These are phyloP conservation scores for Vaccinium corymbosum DNA, from an alignment of 148 eudicot genomes.

Conservation along the genomic window DNA sequence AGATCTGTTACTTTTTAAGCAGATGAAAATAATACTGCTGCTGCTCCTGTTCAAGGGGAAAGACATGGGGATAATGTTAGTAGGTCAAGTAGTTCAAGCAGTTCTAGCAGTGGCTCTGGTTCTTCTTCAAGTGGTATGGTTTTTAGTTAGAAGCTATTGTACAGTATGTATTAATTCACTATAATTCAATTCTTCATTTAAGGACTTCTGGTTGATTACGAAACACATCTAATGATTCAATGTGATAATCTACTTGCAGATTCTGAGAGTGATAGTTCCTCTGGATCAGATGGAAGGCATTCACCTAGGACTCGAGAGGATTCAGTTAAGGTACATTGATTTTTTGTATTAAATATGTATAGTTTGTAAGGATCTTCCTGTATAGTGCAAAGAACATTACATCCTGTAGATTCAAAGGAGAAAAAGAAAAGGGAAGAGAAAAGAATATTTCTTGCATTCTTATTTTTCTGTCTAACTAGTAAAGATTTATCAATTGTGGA, in stretches of 20 bases:
- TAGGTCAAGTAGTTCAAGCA: conserved; percentile 82
- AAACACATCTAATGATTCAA: neutral
- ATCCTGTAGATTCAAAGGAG: neutral
- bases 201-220: neutral
- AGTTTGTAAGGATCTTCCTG: neutral
- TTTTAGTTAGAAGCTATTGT: conserved; percentile 28
- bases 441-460: neutral
- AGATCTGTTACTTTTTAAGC: conserved; percentile 15
- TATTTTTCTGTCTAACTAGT: neutral
- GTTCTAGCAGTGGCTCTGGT: conserved; percentile 92
- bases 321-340: conserved; percentile 27
- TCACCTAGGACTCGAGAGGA: conserved; percentile 37
- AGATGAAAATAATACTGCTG: conserved; percentile 41
- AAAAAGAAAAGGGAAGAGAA: neutral
- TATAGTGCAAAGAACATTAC: neutral
- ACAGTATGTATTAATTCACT: conserved; percentile 12
- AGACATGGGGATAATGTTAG: conserved; percentile 48
- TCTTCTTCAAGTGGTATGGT: conserved; percentile 71
- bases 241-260: conserved; percentile 42
- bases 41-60: conserved; percentile 49
- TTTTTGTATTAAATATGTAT: neutral
- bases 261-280: conserved; percentile 84
- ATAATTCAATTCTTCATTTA: neutral
- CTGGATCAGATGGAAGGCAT: conserved; percentile 66
- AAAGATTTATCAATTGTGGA: neutral